Conservation (phyloP, 225 moss, liverwort and hornwort genomes). For the Rhytidiadelphus loreus region DNA sequence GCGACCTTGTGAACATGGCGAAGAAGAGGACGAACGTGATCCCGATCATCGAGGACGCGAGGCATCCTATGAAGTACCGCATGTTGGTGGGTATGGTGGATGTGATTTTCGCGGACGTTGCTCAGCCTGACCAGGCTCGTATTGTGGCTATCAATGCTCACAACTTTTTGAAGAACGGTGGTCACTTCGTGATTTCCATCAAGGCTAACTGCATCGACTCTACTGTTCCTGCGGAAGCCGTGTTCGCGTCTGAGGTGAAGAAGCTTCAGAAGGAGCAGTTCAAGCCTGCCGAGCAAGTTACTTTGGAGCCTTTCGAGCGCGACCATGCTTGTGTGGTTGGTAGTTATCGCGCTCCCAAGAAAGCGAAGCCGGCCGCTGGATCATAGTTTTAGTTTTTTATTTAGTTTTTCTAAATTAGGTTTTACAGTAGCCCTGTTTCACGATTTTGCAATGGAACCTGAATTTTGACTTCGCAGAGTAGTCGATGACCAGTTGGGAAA, state of each 20-base stretch:
- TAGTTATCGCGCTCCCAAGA: not conserved
- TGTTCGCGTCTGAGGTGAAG: conserved; percentile 80
- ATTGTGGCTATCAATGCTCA: conserved; percentile 88
- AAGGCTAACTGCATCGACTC: conserved; percentile 96
- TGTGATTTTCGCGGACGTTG: conserved; percentile 83
- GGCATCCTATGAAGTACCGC: conserved; percentile 77
- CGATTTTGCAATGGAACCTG: not conserved
- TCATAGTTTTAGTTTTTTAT: not conserved
- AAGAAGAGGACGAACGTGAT: conserved; percentile 87
- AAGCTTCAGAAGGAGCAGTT: conserved; percentile 86
- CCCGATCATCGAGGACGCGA: conserved; percentile 83
- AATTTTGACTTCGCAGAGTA: not conserved
- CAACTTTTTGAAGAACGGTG: conserved; percentile 77
- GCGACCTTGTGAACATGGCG: conserved; percentile 87
- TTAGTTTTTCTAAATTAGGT: not conserved
- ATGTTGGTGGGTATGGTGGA: conserved; percentile 98
- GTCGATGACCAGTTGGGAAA: no score
- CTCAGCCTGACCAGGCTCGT: conserved; percentile 91
- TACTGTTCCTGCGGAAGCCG: conserved; percentile 75
- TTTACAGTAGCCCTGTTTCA: not conserved
- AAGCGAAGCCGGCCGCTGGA: not conserved
- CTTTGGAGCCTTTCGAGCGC: conserved; percentile 78
- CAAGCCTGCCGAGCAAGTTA: conserved; percentile 84
- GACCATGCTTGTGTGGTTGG: conserved; percentile 88
- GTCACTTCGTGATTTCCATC: conserved; percentile 90